Conservation (phyloP, 495 filamentous ascomycete genomes). For the Aspergillus hancockii region DNA sequence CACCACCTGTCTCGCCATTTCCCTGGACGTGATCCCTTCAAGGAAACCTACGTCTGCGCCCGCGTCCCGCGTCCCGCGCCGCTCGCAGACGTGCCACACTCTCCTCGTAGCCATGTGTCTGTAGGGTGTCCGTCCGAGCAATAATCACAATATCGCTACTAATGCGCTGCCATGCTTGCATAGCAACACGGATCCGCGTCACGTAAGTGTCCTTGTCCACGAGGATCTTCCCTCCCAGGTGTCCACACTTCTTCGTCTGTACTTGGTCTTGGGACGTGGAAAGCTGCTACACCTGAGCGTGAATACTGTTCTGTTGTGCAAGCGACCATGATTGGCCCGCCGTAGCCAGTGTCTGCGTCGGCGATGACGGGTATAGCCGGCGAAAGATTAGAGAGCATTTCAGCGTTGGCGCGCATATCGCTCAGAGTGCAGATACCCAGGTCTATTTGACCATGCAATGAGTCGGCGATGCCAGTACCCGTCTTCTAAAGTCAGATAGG, state of each 20-base stretch:
- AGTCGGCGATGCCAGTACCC: conserved; percentile 68
- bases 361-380: conserved; percentile 60
- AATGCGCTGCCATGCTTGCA: conserved; percentile 49
- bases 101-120: conserved; percentile 62
- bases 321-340: conserved; percentile 64
- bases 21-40: conserved; percentile 41
- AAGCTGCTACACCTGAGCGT: conserved; percentile 63
- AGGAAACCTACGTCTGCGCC: conserved; percentile 69
- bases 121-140: conserved; percentile 67
- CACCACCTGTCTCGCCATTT: conserved; percentile 39
- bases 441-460: conserved; percentile 67
- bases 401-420: conserved; percentile 47
- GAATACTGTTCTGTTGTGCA: conserved; percentile 65
- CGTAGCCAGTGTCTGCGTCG: conserved; percentile 70
- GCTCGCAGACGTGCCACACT: conserved; percentile 55
- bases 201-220: conserved; percentile 54
- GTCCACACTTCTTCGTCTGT: conserved; percentile 66
- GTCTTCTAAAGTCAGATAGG: conserved; percentile 39
- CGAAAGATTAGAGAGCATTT: conserved; percentile 44
- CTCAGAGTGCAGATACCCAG: conserved; percentile 58
- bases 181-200: conserved; percentile 59
- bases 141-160: conserved; percentile 67
- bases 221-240: conserved; percentile 63
- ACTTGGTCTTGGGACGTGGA: conserved; percentile 78
- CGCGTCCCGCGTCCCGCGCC: conserved; percentile 53